A percentile compares a stretch with the other conserved stretches of the same genome.
Conservation (phyloP, 192 early-diverging fungal genomes). For the Phycomyces nitens region DNA sequence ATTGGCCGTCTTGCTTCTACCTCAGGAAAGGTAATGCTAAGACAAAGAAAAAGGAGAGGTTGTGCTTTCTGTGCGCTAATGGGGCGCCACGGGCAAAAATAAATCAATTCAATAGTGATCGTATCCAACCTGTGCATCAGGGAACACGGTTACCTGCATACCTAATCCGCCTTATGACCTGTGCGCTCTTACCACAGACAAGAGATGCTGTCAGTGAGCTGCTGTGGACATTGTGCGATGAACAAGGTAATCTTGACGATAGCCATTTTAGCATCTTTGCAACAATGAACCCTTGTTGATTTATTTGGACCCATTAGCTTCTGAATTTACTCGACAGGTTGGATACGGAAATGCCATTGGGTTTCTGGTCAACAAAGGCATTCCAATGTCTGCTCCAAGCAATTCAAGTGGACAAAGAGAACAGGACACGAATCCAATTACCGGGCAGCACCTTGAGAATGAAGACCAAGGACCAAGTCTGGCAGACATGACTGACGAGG, state of each 20-base stretch:
- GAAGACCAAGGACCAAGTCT: conserved; percentile 47
- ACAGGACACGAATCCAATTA: conserved; percentile 78
- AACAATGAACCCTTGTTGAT: too few species aligned
- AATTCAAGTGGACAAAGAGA: conserved; percentile 15
- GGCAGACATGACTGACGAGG: conserved; percentile 90
- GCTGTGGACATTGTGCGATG: conserved; percentile 65
- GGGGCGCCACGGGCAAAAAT: not conserved
- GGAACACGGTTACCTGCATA: conserved; percentile 56
- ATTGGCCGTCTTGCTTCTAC: conserved; percentile 51
- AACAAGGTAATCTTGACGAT: conserved; percentile 53
- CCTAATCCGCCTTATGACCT: conserved; percentile 70
- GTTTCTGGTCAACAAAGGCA: conserved; percentile 76
- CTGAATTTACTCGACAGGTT: conserved; percentile 60
- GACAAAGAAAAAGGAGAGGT: not conserved
- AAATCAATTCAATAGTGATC: conserved; percentile 50
- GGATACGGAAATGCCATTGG: conserved; percentile 96
- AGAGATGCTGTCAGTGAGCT: conserved; percentile 60
- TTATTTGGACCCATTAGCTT: conserved; percentile 39
- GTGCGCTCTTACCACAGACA: conserved; percentile 53
- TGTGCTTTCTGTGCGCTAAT: not conserved
- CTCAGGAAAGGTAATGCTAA: conserved; percentile 61
- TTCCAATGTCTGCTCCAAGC: conserved; percentile 44
- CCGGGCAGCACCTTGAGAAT: conserved; percentile 62
- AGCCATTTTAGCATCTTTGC: too few species aligned
- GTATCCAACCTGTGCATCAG: conserved; percentile 64